Base-by-base conservation (phyloP, 1,284 basidiomycete species). In the Sphagnurus paluster region DNA sequence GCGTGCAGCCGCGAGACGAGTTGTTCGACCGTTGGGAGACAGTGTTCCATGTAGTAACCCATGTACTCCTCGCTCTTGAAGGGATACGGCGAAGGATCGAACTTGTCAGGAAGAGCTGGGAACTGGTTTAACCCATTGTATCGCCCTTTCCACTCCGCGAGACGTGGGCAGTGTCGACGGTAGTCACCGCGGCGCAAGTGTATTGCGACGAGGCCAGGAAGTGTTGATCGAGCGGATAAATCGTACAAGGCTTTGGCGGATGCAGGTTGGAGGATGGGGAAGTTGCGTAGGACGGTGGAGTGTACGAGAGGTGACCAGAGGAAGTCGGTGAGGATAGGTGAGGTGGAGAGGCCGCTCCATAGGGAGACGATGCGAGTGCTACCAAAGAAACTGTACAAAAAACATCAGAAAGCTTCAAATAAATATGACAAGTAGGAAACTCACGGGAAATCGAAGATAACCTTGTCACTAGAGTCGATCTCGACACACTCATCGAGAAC, bases 171-270 rank as follows among this genome's bases (percentile, higher is more conserved):
- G 58, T 86, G 84, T 0, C 75, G 69, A 25, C 59, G 68, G 60
- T 78, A 88, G 61, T 88, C 86, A 7, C 85, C 86, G 2, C 82
- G 70, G 0, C 85, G 77, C 38, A 87, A 66, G 56, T 89, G 85
- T 9, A 88, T 56, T 0, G 82, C 84, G 23, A 87, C 64, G 11
- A 87, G 67, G 1, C 79, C 81, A 4, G 69, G 58, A 23, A 77
- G 60, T 17, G 62, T 59, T 25, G 53, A 26, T 17, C 53, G 48
- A 11, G 58, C 37, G 14, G 58, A 57, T 35, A 55, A 34, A 44
- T 54, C 54, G 39, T 48, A 55, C 8, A 56, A 43, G 4, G 51
- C 42, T 39, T 50, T 37, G 25, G 50, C 44, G 39, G 56, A 53
- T 45, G 64, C 23, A 6, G 72, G 69, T 16, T 74, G 68, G 36